Evolutionary conservation across 2,329 filamentous ascomycete species (phyloP), one percentile per base, ranked within the genome.

Genomic region (Cytospora mali): DNA sequence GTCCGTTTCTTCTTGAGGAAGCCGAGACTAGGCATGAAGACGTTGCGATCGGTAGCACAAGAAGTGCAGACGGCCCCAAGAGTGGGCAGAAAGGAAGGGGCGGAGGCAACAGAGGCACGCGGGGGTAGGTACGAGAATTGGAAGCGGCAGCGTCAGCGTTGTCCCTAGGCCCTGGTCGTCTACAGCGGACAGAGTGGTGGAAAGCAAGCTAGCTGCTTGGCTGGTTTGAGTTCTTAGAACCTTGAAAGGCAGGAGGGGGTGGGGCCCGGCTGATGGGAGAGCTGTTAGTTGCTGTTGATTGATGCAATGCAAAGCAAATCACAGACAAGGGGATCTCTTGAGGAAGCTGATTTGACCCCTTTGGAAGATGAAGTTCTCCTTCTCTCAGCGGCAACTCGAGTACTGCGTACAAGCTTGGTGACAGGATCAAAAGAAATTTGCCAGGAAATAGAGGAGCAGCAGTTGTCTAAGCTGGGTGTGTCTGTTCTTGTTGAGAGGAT

Each of bases 1-100:
- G 93, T 96, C 86, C 93, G 89, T 86, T 96, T 97, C 87, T 97
- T 98, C 86, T 97, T 97, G 76, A 98, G 87, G 75, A 97, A 93
- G 78, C 92, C 92, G 83, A 97, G 86, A 78, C 87, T 91, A 88
- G 93, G 95, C 95, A 99, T 98, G 66, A 73, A 71, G 68, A 62
- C 56, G 62, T 49, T 62, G 56, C 55, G 55, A 57, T 62, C 54
- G 61, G 62, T 23, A 48, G 60, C 63, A 62, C 63, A 59, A 58
- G 13, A 65, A 48, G 63, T 60, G 63, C 60, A 31, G 46, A 46
- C 51, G 50, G 56, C 54, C 55, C 62, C 55, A 56, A 50, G 60
- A 62, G 49, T 60, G 60, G 63, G 61, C 52, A 54, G 58, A 29
- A 64, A 65, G 57, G 55, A 52, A 55, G 55, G 63, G 61, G 55